Base-by-base conservation (phyloP, 202 grass and related monocot genomes). In the Setaria viridis region DNA sequence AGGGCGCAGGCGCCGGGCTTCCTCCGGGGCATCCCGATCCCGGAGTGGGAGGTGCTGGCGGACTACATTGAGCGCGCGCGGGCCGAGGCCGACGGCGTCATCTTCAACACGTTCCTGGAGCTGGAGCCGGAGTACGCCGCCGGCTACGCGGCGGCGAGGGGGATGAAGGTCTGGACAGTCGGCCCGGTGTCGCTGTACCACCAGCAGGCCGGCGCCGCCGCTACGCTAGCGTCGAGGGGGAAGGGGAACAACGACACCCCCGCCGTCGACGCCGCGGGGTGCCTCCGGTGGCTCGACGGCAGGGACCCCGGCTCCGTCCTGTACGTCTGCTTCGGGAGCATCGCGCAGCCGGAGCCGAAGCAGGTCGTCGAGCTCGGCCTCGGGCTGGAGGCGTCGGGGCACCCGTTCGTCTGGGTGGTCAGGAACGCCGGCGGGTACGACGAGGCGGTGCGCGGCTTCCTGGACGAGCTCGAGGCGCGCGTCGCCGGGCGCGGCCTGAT, bases 301-400 rank as follows among this genome's bases (percentile, higher is more conserved):
- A 86, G 33, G 60, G 51, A 87, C 8, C 41, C 79, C 20, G 2
- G 1, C 9, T 90, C 88, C 32, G 90, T 94, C 3, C 19, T 92
- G 9, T 94, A 94, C 85, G 83, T 95, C 62, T 88, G 80, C 80
- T 95, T 92, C 50, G 93, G 93, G 16, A 95, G 87, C 77, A 51
- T 90, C 86, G 42, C 37, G 19, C 72, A 45, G 43, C 32, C 54
- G 7, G 67, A 65, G 0, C 62, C 82, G 4, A 69, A 87, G 29
- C 90, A 90, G 86, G 10, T 85, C 32, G 33, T 90, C 0, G 93
- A 91, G 81, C 81, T 94, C 19, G 90, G 79, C 0, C 49, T 35
- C n/a, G 93, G 81, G 12, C 88, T 94, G 3, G 87, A 92, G 75
- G 78, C 85, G 11, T 84, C 87, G 7, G 84, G 62, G 1, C 72